Evolutionary conservation across 2,329 filamentous ascomycete species (phyloP), one percentile per base, ranked within the genome.

Genomic region (Teratosphaeria destructans): DNA sequence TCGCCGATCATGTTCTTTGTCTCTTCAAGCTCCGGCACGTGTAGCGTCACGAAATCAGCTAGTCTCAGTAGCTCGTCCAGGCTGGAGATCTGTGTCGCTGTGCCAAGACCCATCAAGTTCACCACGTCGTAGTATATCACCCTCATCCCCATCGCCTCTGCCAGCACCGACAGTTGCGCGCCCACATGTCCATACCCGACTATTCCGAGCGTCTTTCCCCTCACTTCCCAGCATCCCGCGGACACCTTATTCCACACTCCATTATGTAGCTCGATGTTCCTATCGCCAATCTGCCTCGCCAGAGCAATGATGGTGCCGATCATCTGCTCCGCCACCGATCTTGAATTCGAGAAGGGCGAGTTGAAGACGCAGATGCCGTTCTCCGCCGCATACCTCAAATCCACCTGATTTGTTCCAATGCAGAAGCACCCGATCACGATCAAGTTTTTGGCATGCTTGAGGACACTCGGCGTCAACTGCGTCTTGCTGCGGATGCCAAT

Each of bases 211-310:
- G 93, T 97, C 82, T 99, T 99, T 73, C 94, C 94, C 69, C 94
- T 86, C 69, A 97, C 91, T 75, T 99, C 94, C 94, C 94, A 97
- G 82, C 94, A 99, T 72, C 89, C 92, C 70, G 84, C 82, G 79
- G 91, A 96, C 70, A 97, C 92, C 79, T 99, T 99, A 77, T 97
- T 97, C 94, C 94, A 99, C 52, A 85, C 90, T 60, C 94, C 94
- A 60, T 84, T 84, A 80, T 99, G 94, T 83, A 99, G 85, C 78
- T 99, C 94, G 69, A 84, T 90, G 63, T 90, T 96, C 67, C 94
- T 89, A 75, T 99, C 94, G 63, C 90, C 87, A 37, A 99, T 81
- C 76, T 99, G 94, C 61, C 94, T 87, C 26, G 94, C 94, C 58
- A 99, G 85, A 47, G 82, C 80, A 70, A 99, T 96, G 71, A 99